Percentiles rank a stretch among this genome's conserved stretches.
Evolutionary conservation across 768 basidiomycete genomes (phyloP).

Genomic region (Neoboletus magnificus): DNA sequence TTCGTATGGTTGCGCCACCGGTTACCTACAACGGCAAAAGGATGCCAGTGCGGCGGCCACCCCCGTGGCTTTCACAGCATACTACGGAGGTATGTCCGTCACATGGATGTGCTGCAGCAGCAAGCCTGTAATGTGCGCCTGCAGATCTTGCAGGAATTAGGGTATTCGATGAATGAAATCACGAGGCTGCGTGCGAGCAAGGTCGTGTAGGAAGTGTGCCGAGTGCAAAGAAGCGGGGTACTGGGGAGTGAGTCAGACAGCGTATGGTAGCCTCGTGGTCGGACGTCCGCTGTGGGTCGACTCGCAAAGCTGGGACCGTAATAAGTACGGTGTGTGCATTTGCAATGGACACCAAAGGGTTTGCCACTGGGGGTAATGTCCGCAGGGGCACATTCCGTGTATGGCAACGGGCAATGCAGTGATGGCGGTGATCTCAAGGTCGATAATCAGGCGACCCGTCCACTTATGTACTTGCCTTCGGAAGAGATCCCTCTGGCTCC

Average conservation of each 20-base stretch:
- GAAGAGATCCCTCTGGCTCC: slow-evolving; percentile 19
- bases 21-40: slow-evolving; percentile 78
- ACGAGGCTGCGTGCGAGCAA: slow-evolving; percentile 40
- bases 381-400: slow-evolving; percentile 8
- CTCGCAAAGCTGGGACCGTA: slow-evolving; percentile 3
- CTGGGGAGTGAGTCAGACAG: background rate
- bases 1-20: slow-evolving; percentile 79
- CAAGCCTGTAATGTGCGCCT: slow-evolving; percentile 3
- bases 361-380: slow-evolving; percentile 19
- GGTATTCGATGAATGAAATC: slow-evolving; percentile 41
- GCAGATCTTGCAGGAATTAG: slow-evolving; percentile 43
- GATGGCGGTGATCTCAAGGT: slow-evolving; percentile 22
- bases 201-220: slow-evolving; percentile 35
- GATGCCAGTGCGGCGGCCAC: slow-evolving; percentile 71
- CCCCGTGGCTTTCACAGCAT: slow-evolving; percentile 86
- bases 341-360: slow-evolving; percentile 25
- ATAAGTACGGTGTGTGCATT: slow-evolving; percentile 20
- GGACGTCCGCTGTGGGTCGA: slow-evolving; percentile 31
- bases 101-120: slow-evolving; percentile 2
- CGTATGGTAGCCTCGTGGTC: slow-evolving; percentile 8
- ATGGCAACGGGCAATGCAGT: slow-evolving; percentile 25
- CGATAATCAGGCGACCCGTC: slow-evolving; percentile 33
- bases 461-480: slow-evolving; percentile 29
- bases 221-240: slow-evolving; percentile 19
- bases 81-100: slow-evolving; percentile 58